A percentile compares a stretch with the other conserved stretches of the same genome.
Evolutionary conservation across 176 grass and related monocot species (phyloP).

Genomic region (Lolium multiflorum): DNA sequence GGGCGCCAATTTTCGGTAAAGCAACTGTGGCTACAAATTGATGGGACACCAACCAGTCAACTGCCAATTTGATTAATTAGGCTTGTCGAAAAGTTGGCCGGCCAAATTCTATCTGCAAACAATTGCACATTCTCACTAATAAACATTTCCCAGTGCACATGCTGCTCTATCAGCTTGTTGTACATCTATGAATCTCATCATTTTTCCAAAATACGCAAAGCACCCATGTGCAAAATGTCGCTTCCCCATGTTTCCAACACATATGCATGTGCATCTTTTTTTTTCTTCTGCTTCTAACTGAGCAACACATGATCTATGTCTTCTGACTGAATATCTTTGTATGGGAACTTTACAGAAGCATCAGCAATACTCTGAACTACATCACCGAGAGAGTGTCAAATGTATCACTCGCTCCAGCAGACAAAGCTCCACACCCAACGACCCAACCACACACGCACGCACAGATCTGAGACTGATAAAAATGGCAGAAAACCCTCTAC

Average conservation of each 20-base stretch:
- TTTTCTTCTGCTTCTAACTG: neutral
- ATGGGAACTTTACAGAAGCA: slow-evolving; percentile 48
- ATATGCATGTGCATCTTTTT: neutral
- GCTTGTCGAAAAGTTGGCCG: slow-evolving; percentile 9
- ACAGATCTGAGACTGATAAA: slow-evolving; percentile 27
- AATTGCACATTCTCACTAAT: neutral
- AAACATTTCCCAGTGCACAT: neutral
- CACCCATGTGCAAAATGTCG: slow-evolving; percentile 4
- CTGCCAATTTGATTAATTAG: neutral
- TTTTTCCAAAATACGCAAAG: neutral
- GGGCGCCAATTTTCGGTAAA: neutral
- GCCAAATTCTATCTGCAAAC: neutral
- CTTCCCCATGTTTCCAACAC: slow-evolving; percentile 15
- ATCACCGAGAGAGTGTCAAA: slow-evolving; percentile 4
- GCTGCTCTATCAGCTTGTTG: neutral
- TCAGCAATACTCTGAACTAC: slow-evolving; percentile 36
- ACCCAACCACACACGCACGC: neutral
- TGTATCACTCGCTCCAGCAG: slow-evolving; percentile 5
- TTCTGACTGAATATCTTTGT: slow-evolving; percentile 18
- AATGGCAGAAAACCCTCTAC: slow-evolving; percentile 24
- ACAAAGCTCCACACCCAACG: slow-evolving; percentile 17
- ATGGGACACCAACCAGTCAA: neutral
- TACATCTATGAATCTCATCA: neutral
- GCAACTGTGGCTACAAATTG: neutral
- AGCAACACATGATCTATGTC: slow-evolving; percentile 24